phyloP scores from a whole-genome alignment of 139 green algal species.

The Tetradesmus obliquus region DNA sequence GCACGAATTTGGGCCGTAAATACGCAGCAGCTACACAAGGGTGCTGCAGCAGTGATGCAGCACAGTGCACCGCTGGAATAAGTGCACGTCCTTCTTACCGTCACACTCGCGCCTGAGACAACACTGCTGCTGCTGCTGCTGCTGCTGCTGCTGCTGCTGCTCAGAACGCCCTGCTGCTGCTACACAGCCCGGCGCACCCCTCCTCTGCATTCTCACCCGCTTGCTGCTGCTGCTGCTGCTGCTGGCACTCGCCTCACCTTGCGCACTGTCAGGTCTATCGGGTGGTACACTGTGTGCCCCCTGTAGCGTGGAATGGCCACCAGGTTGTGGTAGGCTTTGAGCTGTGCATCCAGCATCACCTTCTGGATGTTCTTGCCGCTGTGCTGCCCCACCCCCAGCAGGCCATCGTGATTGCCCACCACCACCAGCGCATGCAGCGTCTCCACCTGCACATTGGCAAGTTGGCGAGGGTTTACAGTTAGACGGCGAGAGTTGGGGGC shows the following conservation, averaged over 20 bases:
- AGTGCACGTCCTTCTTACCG: no score
- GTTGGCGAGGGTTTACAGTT: no score
- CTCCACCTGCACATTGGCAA: neutral
- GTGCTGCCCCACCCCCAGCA: conserved; percentile 36
- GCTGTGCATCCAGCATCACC: conserved; percentile 34
- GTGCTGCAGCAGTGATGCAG: no score
- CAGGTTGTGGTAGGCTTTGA: conserved; percentile 55
- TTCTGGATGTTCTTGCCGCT: conserved; percentile 33
- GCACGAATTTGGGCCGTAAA: no score
- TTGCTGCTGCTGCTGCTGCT: neutral
- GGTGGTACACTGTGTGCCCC: conserved; percentile 67
- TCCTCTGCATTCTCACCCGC: neutral
- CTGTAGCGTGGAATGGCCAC: conserved; percentile 62
- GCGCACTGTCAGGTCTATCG: conserved; percentile 57
- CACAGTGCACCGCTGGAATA: no score
- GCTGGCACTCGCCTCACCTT: conserved; percentile 43
- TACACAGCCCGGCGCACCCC: neutral
- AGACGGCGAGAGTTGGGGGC: no score
- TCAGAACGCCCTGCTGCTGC: neutral
- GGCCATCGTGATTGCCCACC: conserved; percentile 43
- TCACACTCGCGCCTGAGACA: neutral
- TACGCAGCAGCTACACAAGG: no score
- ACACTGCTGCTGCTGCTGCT: neutral
- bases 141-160: neutral
- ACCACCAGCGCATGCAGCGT: conserved; percentile 32